phyloP scores from a whole-genome alignment of 495 filamentous ascomycete genomes.

The Ascobolus immersus region DNA sequence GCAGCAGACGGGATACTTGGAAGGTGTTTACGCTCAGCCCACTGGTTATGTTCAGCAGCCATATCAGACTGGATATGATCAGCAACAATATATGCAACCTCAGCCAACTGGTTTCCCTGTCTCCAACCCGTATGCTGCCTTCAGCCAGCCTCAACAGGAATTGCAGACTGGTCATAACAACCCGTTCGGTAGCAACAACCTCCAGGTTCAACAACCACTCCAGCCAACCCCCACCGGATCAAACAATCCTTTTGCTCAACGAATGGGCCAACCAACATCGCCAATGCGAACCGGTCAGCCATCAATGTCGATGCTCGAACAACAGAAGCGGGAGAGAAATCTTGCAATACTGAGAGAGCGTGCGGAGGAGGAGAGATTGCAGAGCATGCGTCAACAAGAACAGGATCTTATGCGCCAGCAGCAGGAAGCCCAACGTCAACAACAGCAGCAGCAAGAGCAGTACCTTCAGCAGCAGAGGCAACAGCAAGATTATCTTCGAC shows the following conservation, averaged over 20 bases:
- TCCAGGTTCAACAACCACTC: slow-evolving; percentile 23
- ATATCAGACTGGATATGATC: slow-evolving; percentile 26
- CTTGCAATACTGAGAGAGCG: no score
- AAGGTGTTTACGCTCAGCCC: slow-evolving; percentile 55
- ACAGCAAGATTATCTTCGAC: slow-evolving; percentile 8
- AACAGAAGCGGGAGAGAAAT: slow-evolving; percentile 6
- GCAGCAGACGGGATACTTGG: slow-evolving; percentile 62
- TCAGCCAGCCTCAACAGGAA: slow-evolving; percentile 25
- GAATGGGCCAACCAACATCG: slow-evolving; percentile 25
- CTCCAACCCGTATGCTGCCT: slow-evolving; percentile 42
- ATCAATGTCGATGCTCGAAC: neutral
- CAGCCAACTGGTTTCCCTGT: slow-evolving; percentile 47
- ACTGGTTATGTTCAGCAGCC: slow-evolving; percentile 46
- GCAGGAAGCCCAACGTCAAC: slow-evolving; percentile 5
- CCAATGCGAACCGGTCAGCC: slow-evolving; percentile 13
- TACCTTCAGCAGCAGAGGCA: slow-evolving; percentile 8
- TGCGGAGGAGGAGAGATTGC: no score
- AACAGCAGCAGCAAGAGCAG: slow-evolving; percentile 10
- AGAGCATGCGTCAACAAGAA: slow-evolving; percentile 3
- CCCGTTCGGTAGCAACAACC: slow-evolving; percentile 37
- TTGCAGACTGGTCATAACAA: slow-evolving; percentile 62
- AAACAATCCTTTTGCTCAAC: slow-evolving; percentile 75
- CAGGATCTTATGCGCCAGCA: slow-evolving; percentile 1
- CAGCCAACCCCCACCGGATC: slow-evolving; percentile 58
- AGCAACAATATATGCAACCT: slow-evolving; percentile 25